Base-by-base conservation (phyloP, 1,139 yeast genomes). In the Blastobotrys petasosporus region DNA sequence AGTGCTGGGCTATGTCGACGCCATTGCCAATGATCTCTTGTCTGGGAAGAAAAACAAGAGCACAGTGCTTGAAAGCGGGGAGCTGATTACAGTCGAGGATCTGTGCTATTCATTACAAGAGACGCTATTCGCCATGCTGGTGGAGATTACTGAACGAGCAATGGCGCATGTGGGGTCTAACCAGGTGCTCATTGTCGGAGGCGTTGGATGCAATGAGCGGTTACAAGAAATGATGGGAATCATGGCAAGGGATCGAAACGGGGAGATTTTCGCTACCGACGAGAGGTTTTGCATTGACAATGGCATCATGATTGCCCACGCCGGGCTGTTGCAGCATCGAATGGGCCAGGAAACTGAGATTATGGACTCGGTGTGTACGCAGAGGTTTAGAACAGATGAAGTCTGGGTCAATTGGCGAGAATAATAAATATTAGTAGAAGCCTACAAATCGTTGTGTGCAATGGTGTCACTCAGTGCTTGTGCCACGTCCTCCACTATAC, bases 231-330 rank as follows among this genome's bases (percentile, higher is more conserved):
- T 94, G 98, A 92, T 92, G 99, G 85, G 77, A 30, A 68, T 77
- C 39, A 94, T 92, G 99, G 95, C 94, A 12, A 65, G 75, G 37
- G 97, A 88, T 59, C 73, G 99, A 51, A 80, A 84, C 53, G 98
- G 97, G 0, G 75, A 77, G 31, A 82, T 92, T 3, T 86, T 74
- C 63, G 97, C 99, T 11, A 94, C 98, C 0, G 99, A 92, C 64
- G 97, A 92, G 62, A 70, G 98, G 51, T 92, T 92, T 62, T 92
- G 97, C 67, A 92, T 92, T 44, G 98, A 92, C 63, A 92, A 92
- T 60, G 97, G 98, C 9, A 92, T 92, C 41, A 92, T 92, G 99
- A 92, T 92, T 60, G 98, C 98, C 1, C 99, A 92, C 63, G 97
- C 98, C 0, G 99, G 99, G 0, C 69, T 92, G 44, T 66, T 92